phyloP scores from a whole-genome alignment of 2,329 filamentous ascomycete genomes.

The Aspergillus sp. region DNA sequence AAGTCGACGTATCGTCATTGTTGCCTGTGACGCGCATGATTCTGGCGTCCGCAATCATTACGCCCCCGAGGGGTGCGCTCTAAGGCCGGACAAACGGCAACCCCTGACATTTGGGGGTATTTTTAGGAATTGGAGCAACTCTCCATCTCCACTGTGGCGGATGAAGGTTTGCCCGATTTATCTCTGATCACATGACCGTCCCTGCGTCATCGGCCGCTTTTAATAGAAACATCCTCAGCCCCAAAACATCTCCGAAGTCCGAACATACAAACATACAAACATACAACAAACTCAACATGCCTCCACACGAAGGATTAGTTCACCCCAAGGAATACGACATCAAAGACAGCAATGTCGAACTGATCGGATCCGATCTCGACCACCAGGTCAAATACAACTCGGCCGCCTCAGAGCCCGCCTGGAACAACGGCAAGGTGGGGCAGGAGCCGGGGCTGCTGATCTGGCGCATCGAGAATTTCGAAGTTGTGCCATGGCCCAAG shows the following conservation, averaged over 20 bases:
- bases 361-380: constrained; percentile 64
- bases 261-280: not conserved
- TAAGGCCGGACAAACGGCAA: not conserved
- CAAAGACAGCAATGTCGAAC: constrained; percentile 67
- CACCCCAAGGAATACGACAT: constrained; percentile 66
- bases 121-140: no score
- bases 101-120: no score
- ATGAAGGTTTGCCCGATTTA: not conserved
- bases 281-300: constrained; percentile 44
- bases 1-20: constrained; percentile 7
- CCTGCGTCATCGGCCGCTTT: not conserved
- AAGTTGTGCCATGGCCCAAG: constrained; percentile 62
- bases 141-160: not conserved
- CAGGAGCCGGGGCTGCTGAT: constrained; percentile 55
- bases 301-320: constrained; percentile 61
- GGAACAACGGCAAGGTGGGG: constrained; percentile 61
- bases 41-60: constrained; percentile 11
- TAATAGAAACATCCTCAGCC: not conserved
- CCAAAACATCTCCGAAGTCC: no score
- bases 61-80: not conserved
- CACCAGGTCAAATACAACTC: constrained; percentile 68
- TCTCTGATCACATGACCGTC: not conserved
- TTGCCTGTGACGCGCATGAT: constrained; percentile 15
- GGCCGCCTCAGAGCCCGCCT: constrained; percentile 64
- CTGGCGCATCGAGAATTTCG: constrained; percentile 68